Evolutionary conservation across 257 asterid genomes (phyloP).

Genomic region (Nicotiana undulata): DNA sequence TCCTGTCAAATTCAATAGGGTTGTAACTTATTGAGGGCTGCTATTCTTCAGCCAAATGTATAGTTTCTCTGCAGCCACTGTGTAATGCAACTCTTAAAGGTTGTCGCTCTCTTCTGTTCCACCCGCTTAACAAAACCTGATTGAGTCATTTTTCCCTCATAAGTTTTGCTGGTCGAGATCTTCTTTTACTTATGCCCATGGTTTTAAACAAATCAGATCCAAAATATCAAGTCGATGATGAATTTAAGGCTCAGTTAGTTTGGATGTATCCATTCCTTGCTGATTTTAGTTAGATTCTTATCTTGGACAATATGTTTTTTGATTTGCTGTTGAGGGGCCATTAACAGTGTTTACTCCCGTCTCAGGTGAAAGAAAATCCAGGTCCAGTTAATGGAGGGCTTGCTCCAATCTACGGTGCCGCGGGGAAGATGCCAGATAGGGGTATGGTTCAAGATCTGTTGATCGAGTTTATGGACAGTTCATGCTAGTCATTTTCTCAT

Average conservation of each 20-base stretch:
- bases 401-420: conserved; percentile 98
- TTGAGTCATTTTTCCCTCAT: background rate
- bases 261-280: background rate
- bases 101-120: background rate
- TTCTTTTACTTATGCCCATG: background rate
- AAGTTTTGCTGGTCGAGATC: background rate
- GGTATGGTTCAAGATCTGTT: conserved; percentile 78
- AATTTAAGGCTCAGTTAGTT: background rate
- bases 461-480: conserved; percentile 83
- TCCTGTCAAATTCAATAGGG: background rate
- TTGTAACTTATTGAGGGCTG: background rate
- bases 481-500: conserved; percentile 43
- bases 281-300: background rate
- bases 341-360: conserved; percentile 1
- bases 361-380: conserved; percentile 87
- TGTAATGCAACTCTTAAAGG: background rate
- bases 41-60: background rate
- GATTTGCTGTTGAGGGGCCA: background rate
- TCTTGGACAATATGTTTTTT: background rate
- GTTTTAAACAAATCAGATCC: background rate
- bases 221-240: background rate
- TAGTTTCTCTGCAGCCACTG: background rate
- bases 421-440: conserved; percentile 97
- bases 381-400: conserved; percentile 89
- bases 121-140: background rate